Conservation (phyloP, 2,329 filamentous ascomycete genomes). For the Scedosporium aurantiacum region DNA sequence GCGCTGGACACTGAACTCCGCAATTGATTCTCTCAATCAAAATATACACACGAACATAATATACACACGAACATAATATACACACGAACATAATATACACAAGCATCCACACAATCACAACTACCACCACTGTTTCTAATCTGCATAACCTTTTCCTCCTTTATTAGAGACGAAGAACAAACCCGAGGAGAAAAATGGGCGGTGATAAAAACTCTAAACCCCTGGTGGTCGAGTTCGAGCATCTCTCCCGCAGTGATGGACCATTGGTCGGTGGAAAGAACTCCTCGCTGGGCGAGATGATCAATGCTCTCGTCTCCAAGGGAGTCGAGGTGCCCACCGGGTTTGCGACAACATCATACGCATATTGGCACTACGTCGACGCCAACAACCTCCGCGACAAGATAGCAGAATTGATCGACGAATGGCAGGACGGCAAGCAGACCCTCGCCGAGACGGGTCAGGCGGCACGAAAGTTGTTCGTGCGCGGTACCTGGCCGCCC, state of each 20-base stretch:
- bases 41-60: no score
- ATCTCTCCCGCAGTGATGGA: constrained; percentile 15
- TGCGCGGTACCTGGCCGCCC: constrained; percentile 19
- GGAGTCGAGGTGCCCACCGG: constrained; percentile 22
- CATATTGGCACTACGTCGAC: constrained; percentile 23
- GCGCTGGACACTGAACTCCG: no score
- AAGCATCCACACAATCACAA: no score
- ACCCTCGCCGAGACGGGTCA: constrained; percentile 20
- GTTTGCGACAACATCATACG: constrained; percentile 22
- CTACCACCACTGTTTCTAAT: no score
- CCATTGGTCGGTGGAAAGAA: constrained; percentile 25
- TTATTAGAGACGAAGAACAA: background rate
- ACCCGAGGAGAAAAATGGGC: background rate
- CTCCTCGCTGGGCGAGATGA: constrained; percentile 26
- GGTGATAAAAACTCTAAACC: background rate
- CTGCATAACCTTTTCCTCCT: no score
- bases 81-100: no score
- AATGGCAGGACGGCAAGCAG: constrained; percentile 19
- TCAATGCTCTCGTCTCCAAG: constrained; percentile 16
- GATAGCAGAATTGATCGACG: constrained; percentile 16
- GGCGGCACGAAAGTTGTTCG: constrained; percentile 18
- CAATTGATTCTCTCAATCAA: no score
- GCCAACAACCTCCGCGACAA: constrained; percentile 19
- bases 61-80: no score
- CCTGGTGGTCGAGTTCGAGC: constrained; percentile 12